phyloP scores from a whole-genome alignment of 2,329 filamentous ascomycete species.

The Trichoderma semiorbis region DNA sequence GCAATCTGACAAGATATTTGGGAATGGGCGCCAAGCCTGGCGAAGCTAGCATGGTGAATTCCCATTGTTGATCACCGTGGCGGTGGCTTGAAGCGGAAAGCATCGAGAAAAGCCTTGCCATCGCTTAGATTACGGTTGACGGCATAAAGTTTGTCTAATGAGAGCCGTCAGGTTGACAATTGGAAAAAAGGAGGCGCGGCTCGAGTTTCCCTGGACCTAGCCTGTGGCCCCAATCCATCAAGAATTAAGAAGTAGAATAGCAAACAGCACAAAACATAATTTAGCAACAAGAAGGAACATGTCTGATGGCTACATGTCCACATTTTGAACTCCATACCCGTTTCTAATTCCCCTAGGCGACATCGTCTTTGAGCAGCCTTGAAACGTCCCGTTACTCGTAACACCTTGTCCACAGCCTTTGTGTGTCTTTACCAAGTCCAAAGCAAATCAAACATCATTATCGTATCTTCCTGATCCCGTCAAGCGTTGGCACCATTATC shows the following conservation, averaged over 20 bases:
- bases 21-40: neutral
- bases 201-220: neutral
- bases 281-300: neutral
- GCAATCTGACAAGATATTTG: neutral
- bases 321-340: constrained; percentile 6
- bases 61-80: neutral
- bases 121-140: neutral
- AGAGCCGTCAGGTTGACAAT: neutral
- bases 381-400: neutral
- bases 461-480: neutral
- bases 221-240: neutral
- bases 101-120: neutral
- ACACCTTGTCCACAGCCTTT: neutral
- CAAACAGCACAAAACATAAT: neutral
- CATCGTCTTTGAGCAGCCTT: neutral
- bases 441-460: neutral
- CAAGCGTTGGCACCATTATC: constrained; percentile 25
- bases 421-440: neutral
- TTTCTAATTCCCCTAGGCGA: neutral
- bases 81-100: neutral
- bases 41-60: neutral
- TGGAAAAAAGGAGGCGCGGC: neutral
- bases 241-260: neutral
- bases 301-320: neutral
- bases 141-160: neutral